Conservation (phyloP, 2,329 filamentous ascomycete genomes). For the Daldinia eschscholtzii region DNA sequence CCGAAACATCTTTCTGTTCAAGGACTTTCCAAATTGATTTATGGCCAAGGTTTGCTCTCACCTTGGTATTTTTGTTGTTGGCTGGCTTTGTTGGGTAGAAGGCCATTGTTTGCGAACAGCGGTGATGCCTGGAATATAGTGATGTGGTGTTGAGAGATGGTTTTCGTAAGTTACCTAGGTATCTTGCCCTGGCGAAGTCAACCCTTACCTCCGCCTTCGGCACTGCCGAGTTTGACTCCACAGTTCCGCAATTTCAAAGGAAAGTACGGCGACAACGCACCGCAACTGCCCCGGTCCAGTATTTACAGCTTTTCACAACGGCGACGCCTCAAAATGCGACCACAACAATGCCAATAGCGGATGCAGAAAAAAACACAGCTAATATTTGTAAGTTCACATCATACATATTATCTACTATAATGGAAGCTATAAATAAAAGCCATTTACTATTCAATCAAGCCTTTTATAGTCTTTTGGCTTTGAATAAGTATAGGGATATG, state of each 20-base stretch:
- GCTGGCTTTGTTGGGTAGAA: background rate
- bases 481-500: background rate
- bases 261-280: background rate
- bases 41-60: background rate
- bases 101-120: background rate
- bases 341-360: background rate
- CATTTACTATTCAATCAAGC: background rate
- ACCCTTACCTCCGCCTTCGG: background rate
- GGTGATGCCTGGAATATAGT: background rate
- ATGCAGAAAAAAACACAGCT: too few relatives aligned
- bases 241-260: background rate
- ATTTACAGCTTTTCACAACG: background rate
- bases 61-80: background rate
- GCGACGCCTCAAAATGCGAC: background rate
- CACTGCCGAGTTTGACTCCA: conserved; percentile 2
- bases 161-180: conserved; percentile 2
- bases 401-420: background rate
- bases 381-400: too few relatives aligned
- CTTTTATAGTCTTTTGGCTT: background rate
- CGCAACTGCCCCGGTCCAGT: background rate
- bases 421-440: background rate
- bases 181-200: background rate
- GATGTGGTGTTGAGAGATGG: background rate
- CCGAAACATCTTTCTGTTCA: background rate
- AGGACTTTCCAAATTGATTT: conserved; percentile 2